Evolutionary conservation across 352 stramenopile species (phyloP).

Genomic region (Phytophthora cajani): DNA sequence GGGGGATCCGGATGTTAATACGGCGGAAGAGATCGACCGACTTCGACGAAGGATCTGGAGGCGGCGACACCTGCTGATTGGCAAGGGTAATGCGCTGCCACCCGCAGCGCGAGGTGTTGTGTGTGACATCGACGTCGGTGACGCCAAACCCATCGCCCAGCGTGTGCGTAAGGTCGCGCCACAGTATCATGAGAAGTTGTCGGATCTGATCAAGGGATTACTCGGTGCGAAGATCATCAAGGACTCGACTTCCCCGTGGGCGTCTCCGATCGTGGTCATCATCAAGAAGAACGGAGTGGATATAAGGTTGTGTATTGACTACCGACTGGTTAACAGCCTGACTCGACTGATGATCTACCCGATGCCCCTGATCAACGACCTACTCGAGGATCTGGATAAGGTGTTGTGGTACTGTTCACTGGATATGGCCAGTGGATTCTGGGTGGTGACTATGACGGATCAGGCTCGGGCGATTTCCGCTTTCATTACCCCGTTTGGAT

Average conservation of each 20-base stretch:
- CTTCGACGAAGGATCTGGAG: neutral
- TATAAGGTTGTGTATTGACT: neutral
- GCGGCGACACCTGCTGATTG: no score
- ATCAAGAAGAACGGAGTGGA: no score
- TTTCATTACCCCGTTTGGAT: neutral
- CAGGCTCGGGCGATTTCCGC: neutral
- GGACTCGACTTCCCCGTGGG: no score
- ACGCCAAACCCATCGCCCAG: neutral
- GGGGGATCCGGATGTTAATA: neutral
- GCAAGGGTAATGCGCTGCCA: neutral
- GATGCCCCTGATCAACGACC: neutral
- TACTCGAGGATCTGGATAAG: neutral
- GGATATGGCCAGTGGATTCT: neutral
- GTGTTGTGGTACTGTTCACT: neutral
- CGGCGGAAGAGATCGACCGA: neutral
- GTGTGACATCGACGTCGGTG: neutral
- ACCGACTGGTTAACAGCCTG: neutral
- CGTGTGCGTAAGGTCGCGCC: neutral
- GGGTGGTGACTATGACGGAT: neutral
- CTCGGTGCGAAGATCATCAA: no score
- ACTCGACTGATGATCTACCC: neutral
- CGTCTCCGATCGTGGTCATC: no score
- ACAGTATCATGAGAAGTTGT: neutral
- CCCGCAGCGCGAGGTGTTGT: neutral
- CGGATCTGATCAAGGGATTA: neutral